Evolutionary conservation across 139 green algal species (phyloP).

Genomic region (Tetradesmus obliquus): DNA sequence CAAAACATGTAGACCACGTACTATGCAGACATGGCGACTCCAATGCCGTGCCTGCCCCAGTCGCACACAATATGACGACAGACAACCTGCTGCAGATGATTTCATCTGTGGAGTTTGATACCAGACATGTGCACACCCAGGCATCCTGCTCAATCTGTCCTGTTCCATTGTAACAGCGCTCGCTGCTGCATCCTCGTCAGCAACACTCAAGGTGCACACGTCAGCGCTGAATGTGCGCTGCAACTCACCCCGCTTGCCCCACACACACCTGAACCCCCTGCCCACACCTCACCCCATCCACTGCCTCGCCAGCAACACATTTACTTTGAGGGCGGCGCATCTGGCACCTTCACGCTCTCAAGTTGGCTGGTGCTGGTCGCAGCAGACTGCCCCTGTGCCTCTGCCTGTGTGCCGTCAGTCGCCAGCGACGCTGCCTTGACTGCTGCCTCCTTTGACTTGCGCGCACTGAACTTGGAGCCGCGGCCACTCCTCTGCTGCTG

Average conservation of each 20-base stretch:
- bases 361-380: neutral
- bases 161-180: neutral
- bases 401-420: neutral
- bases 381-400: neutral
- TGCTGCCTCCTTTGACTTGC: slow-evolving; percentile 84
- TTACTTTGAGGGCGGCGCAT: slow-evolving; percentile 53
- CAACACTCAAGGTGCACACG: neutral
- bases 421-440: slow-evolving; percentile 65
- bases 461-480: slow-evolving; percentile 80
- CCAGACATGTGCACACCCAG: neutral
- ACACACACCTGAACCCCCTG: neutral
- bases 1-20: neutral
- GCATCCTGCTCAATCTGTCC: neutral
- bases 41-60: neutral
- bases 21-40: neutral
- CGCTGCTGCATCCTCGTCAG: neutral
- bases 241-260: neutral
- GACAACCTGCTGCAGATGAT: neutral
- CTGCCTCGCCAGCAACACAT: neutral
- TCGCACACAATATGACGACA: neutral
- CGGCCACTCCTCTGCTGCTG: slow-evolving; percentile 23
- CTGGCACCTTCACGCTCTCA: slow-evolving; percentile 47
- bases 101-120: neutral
- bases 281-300: neutral
- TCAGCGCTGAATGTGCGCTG: neutral